These are phyloP conservation scores for Glebionis coronaria DNA, from an alignment of 129 eudicot genomes.

Conservation along the genomic window DNA sequence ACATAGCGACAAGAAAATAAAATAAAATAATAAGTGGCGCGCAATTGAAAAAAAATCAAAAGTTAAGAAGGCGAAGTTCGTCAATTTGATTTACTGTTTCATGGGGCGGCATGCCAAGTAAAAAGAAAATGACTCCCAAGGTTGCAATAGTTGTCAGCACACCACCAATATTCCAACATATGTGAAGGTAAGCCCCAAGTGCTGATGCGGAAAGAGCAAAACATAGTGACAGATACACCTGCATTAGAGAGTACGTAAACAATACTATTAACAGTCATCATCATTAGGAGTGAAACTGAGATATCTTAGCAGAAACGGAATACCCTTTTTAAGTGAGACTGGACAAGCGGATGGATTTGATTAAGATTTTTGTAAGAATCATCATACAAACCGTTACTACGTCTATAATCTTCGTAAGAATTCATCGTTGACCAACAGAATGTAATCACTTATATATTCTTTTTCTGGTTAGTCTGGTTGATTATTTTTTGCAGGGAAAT, in stretches of 20 bases:
- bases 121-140: slow-evolving; percentile 50
- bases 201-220: slow-evolving; percentile 74
- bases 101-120: slow-evolving; percentile 45
- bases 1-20: not conserved
- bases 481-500: not conserved
- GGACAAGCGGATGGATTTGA: slow-evolving; percentile 68
- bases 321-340: slow-evolving; percentile 72
- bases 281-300: not conserved
- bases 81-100: slow-evolving; percentile 43
- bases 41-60: not conserved
- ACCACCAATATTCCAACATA: slow-evolving; percentile 78
- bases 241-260: slow-evolving; percentile 1
- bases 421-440: not conserved
- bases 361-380: slow-evolving; percentile 62
- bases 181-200: slow-evolving; percentile 71
- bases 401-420: not conserved
- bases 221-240: slow-evolving; percentile 76
- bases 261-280: not conserved
- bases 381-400: not conserved
- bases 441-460: not conserved
- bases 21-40: not conserved
- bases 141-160: slow-evolving; percentile 54
- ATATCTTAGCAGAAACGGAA: not conserved
- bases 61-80: not conserved
- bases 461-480: not conserved